Evolutionary conservation across 2,329 filamentous ascomycete species (phyloP).

Genomic region (Monilinia laxa): DNA sequence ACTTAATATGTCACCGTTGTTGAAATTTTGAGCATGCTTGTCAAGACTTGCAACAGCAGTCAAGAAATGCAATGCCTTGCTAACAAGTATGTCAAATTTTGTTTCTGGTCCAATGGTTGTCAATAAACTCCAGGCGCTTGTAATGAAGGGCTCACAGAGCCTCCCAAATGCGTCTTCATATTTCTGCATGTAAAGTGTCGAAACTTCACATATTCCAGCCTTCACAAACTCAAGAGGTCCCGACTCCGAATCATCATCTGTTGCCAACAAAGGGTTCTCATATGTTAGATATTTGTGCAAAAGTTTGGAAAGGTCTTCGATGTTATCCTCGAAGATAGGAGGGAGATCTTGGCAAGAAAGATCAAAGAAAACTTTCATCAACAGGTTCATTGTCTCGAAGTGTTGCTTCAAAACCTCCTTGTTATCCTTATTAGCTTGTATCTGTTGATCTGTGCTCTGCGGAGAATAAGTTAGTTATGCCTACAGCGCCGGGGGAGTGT

Average conservation of each 20-base stretch:
- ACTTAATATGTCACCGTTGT: slow-evolving; percentile 72
- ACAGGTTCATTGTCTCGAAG: slow-evolving; percentile 81
- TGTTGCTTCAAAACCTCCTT: slow-evolving; percentile 72
- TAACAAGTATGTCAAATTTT: slow-evolving; percentile 92
- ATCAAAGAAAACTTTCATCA: slow-evolving; percentile 92
- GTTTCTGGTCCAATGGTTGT: slow-evolving; percentile 83
- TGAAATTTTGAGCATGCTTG: slow-evolving; percentile 81
- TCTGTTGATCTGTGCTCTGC: slow-evolving; percentile 65
- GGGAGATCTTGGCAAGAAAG: slow-evolving; percentile 96
- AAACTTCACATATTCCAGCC: slow-evolving; percentile 86
- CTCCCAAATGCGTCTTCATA: slow-evolving; percentile 90
- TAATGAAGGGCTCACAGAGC: slow-evolving; percentile 80
- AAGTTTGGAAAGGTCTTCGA: slow-evolving; percentile 71
- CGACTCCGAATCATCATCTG: slow-evolving; percentile 85
- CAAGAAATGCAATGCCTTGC: slow-evolving; percentile 90
- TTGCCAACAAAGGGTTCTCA: slow-evolving; percentile 77
- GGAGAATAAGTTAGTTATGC: slow-evolving; percentile 24
- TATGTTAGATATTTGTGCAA: slow-evolving; percentile 93
- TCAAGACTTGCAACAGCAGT: slow-evolving; percentile 80
- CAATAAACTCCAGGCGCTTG: slow-evolving; percentile 85
- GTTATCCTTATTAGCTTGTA: slow-evolving; percentile 74
- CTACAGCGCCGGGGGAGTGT: slow-evolving; percentile 14
- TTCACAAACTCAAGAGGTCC: slow-evolving; percentile 83
- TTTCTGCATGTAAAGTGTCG: slow-evolving; percentile 90
- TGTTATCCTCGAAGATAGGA: slow-evolving; percentile 88